A percentile compares a stretch with the other conserved stretches of the same genome.
These are phyloP conservation scores for Rhodotorula paludigena DNA, from an alignment of 768 basidiomycete genomes.

Conservation along the genomic window DNA sequence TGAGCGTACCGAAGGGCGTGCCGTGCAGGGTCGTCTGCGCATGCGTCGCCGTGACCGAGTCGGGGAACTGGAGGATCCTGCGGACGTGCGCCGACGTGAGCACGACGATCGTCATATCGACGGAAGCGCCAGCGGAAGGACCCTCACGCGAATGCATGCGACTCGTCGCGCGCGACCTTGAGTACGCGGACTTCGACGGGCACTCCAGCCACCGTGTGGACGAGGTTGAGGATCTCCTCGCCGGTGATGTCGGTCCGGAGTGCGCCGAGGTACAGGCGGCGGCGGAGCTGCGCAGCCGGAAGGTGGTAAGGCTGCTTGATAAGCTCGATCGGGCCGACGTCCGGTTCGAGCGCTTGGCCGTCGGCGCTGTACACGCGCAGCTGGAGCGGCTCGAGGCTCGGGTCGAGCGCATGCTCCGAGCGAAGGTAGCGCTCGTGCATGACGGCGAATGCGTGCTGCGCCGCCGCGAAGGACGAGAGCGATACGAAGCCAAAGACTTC, in stretches of 20 bases:
- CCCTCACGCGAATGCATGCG: slow-evolving; percentile 11
- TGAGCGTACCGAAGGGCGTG: not conserved
- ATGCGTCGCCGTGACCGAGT: not conserved
- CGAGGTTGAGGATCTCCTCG: no score
- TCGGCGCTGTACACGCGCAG: slow-evolving; percentile 15
- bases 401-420: not conserved
- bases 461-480: not conserved
- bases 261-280: no score
- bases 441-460: slow-evolving; percentile 1
- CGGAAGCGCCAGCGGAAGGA: no score
- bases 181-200: slow-evolving; percentile 12
- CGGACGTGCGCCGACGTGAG: no score
- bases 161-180: not conserved
- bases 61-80: slow-evolving; percentile 21
- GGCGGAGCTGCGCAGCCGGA: no score
- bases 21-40: not conserved
- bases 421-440: not conserved
- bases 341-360: slow-evolving; percentile 2
- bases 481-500: not conserved
- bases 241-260: no score
- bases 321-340: not conserved
- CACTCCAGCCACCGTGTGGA: not conserved
- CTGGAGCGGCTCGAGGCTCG: no score
- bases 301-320: not conserved
- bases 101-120: no score